Evolutionary conservation across 1,284 basidiomycete genomes (phyloP), one percentile per base, ranked within the genome.

Genomic region (Pseudozyma sp.): DNA sequence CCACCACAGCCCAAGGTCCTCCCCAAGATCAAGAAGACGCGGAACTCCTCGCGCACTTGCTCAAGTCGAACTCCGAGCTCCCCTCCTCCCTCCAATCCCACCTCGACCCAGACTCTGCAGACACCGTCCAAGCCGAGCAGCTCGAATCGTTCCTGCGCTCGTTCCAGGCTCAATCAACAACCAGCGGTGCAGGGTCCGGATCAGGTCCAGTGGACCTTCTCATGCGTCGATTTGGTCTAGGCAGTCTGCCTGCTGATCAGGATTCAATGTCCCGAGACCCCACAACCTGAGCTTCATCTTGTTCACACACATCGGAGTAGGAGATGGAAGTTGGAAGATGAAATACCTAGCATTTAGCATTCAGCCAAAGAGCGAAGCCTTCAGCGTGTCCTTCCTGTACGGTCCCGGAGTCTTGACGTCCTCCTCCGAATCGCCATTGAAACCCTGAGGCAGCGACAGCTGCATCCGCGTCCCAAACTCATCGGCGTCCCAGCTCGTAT

Each of bases 151-250:
- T 61, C n/a, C 46, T 73, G 30, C 54, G 54, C 10, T 68, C 65
- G 37, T 73, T 64, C 16, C 57, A 64, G 40, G 70, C 70, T 3
- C 70, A 73, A 43, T 4, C 65, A 1, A 19, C 19, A 2, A 63
- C 56, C 4, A 54, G 17, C 8, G 68, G 63, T 2, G 34, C 54
- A 3, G 53, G 57, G 5, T n/a, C 58, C 5, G 49, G 54, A 1
- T 47, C 52, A 0, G 70, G 70, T 0, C 70, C 70, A 3, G 70
- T 73, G 3, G 57, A 73, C 35, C 44, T 59, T 6, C 51, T 73
- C n/a, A 73, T 73, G 70, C 64, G 61, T 1, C 4, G 70, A 4
- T 73, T 73, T 24, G 70, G 70, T 1, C 31, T 73, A 3, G 70
- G 70, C 14, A 11, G 43, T 5, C 37, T 73, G 16, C 70, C 70